A percentile compares a stretch with the other conserved stretches of the same genome.
These are phyloP conservation scores for Tubosaeta sp. DNA, from an alignment of 768 basidiomycete genomes.

Conservation along the genomic window DNA sequence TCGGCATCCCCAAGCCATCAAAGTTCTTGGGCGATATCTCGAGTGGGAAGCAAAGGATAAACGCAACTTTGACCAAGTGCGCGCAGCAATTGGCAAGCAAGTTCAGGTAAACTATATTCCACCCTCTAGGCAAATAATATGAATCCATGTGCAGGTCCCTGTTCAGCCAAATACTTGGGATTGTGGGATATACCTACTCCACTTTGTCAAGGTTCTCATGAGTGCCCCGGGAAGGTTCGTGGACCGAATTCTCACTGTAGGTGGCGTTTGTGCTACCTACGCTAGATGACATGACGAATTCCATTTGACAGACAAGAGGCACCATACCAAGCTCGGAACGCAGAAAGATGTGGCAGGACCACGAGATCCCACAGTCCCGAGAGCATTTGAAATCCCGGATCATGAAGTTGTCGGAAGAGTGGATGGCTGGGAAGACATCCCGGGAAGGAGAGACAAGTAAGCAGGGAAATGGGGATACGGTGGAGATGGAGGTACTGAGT, in stretches of 20 bases:
- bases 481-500: conserved; percentile 18
- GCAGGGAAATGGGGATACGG: conserved; percentile 17
- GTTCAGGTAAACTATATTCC: conserved; percentile 43
- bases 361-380: conserved; percentile 44
- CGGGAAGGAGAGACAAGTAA: conserved; percentile 33
- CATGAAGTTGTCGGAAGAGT: conserved; percentile 45
- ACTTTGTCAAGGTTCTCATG: conserved; percentile 80
- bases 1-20: conserved; percentile 62
- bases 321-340: conserved; percentile 35
- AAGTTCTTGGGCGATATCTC: conserved; percentile 63
- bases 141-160: conserved; percentile 58
- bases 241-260: conserved; percentile 41
- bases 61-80: conserved; percentile 37
- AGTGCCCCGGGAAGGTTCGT: conserved; percentile 50
- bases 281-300: background rate
- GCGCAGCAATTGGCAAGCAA: conserved; percentile 41
- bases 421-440: conserved; percentile 43
- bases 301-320: conserved; percentile 27
- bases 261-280: background rate
- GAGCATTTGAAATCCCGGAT: conserved; percentile 42
- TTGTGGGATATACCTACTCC: conserved; percentile 89
- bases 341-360: conserved; percentile 49
- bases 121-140: background rate
- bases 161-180: conserved; percentile 86
- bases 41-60: conserved; percentile 76